Base-by-base conservation (phyloP, 2,329 filamentous ascomycete species). In the Talaromyces marneffei region DNA sequence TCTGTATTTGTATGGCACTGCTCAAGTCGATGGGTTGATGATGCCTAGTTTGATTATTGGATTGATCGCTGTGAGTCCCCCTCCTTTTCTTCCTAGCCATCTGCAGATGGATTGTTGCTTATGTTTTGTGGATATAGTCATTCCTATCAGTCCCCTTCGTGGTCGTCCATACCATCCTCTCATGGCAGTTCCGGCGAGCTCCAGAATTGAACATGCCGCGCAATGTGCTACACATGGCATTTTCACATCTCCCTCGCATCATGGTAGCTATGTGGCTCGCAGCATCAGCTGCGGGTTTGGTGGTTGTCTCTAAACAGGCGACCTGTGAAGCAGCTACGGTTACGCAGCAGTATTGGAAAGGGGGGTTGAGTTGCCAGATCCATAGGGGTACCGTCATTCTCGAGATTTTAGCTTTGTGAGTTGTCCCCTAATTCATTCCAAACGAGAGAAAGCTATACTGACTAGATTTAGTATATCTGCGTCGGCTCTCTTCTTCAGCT, bases 1-100 rank as follows among this genome's bases (percentile, higher is more conserved):
- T 4, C 62, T 75, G 2, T 74, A 71, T 55, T 66, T 76, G 1
- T 77, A 74, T 56, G 71, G 66, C 6, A 71, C 67, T 42, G 65
- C 65, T 27, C 64, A 66, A n/a, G 73, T 76, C 33, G 74, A 76
- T 59, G 70, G 68, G n/a, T 72, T 72, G 62, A 77, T 75, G 71
- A 70, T 70, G 0, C 66, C 69, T 7, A 76, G 74, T 61, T 64
- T 77, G 50, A 67, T 75, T 16, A 65, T 77, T 6, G 66, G 70
- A n/a, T 61, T 77, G 9, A 64, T 73, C 5, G 70, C 73, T 44
- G 75, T 77, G 69, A 61, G 74, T 48, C 10, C 31, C 14, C 10
- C 18, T 31, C 44, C 14, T 48, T 27, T 29, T 16, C 27, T 50
- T 8, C 18, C 16, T 18, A 12, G n/a, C 10, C n/a, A 5, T 3